Evolutionary conservation across 2,329 filamentous ascomycete genomes (phyloP).

Genomic region (Fusarium torulosum): DNA sequence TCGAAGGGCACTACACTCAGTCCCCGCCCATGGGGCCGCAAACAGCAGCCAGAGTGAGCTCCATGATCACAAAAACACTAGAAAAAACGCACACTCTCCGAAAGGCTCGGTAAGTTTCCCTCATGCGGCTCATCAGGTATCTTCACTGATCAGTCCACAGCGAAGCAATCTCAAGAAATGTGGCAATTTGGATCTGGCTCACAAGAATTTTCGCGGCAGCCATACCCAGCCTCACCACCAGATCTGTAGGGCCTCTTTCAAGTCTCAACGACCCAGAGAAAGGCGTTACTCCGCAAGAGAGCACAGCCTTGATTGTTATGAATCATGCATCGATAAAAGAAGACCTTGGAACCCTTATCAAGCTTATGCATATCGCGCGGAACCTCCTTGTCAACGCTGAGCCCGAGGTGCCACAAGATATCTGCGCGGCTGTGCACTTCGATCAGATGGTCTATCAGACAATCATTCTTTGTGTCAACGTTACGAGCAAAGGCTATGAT

Average conservation of each 20-base stretch:
- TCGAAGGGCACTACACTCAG: slow-evolving; percentile 71
- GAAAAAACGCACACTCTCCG: slow-evolving; percentile 73
- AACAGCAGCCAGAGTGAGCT: slow-evolving; percentile 66
- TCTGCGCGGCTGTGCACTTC: slow-evolving; percentile 73
- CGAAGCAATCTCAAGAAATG: slow-evolving; percentile 71
- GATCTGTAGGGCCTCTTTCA: slow-evolving; percentile 69
- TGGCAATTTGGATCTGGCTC: slow-evolving; percentile 75
- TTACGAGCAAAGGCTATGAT: slow-evolving; percentile 76
- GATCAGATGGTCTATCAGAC: slow-evolving; percentile 76
- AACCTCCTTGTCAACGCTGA: slow-evolving; percentile 74
- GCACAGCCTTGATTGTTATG: slow-evolving; percentile 71
- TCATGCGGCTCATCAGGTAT: not conserved
- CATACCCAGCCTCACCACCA: slow-evolving; percentile 69
- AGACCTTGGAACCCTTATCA: slow-evolving; percentile 73
- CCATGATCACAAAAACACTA: slow-evolving; percentile 70
- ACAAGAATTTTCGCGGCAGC: slow-evolving; percentile 72
- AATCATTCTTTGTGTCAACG: slow-evolving; percentile 74
- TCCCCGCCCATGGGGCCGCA: slow-evolving; percentile 68
- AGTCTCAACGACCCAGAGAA: slow-evolving; percentile 67
- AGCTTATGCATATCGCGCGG: slow-evolving; percentile 74
- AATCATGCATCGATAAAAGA: slow-evolving; percentile 72
- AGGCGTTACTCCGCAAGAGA: slow-evolving; percentile 71
- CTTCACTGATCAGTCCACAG: slow-evolving; percentile 52
- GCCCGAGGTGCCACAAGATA: slow-evolving; percentile 74
- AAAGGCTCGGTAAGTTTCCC: slow-evolving; percentile 65